Percentiles rank a stretch among this genome's conserved stretches.
These are phyloP conservation scores for Lactarius indigo DNA, from an alignment of 768 basidiomycete genomes.

Conservation along the genomic window DNA sequence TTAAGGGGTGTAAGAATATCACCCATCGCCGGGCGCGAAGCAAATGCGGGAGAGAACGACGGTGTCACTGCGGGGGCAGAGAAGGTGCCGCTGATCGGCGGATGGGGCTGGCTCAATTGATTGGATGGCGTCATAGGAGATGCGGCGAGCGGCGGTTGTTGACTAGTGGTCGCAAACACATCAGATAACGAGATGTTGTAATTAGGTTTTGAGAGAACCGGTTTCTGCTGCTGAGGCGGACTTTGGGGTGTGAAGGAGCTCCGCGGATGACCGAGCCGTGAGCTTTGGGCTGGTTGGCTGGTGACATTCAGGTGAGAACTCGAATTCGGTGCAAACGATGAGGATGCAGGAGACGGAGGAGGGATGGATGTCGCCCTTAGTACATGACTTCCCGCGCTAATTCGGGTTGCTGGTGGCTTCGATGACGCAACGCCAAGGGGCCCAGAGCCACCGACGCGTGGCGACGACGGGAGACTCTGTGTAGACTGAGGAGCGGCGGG, in stretches of 20 bases:
- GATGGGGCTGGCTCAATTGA: slow-evolving; percentile 13
- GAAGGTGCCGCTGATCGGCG: slow-evolving; percentile 2
- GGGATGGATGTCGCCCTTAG: neutral
- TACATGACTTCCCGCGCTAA: slow-evolving; percentile 28
- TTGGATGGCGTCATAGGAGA: slow-evolving; percentile 26
- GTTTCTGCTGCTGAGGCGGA: slow-evolving; percentile 23
- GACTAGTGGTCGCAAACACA: neutral
- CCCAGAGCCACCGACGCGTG: slow-evolving; percentile 36
- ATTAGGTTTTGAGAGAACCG: slow-evolving; percentile 44
- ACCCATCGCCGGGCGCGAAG: slow-evolving; percentile 40
- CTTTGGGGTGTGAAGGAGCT: slow-evolving; percentile 16
- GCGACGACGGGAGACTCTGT: slow-evolving; percentile 26
- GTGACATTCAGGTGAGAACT: slow-evolving; percentile 6
- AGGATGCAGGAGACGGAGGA: slow-evolving; percentile 24
- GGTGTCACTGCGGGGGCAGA: slow-evolving; percentile 27
- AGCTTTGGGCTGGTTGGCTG: slow-evolving; percentile 28
- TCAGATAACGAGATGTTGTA: slow-evolving; percentile 50
- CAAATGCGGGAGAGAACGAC: slow-evolving; percentile 32
- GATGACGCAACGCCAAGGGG: slow-evolving; percentile 33
- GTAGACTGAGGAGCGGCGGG: slow-evolving; percentile 25
- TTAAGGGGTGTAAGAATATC: slow-evolving; percentile 61
- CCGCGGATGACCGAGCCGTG: slow-evolving; percentile 23
- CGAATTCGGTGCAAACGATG: slow-evolving; percentile 21
- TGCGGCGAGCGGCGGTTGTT: slow-evolving; percentile 10
- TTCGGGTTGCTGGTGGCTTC: slow-evolving; percentile 34